Evolutionary conservation across 2,329 filamentous ascomycete genomes (phyloP).

Genomic region (Epichloe amarillans): DNA sequence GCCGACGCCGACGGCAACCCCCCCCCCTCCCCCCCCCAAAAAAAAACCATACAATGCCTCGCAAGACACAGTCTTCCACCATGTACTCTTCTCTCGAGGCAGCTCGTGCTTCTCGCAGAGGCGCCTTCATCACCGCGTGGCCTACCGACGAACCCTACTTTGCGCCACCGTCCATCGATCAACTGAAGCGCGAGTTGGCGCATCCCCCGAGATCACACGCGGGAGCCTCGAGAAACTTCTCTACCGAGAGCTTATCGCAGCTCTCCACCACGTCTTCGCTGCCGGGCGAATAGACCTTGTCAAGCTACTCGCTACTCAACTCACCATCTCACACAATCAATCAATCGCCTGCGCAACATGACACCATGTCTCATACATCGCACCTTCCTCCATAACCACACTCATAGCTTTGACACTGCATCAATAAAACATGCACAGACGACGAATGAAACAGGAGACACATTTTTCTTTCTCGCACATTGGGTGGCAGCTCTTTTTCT

Average conservation of each 20-base stretch:
- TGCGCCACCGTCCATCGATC: constrained; percentile 3
- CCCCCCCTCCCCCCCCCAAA: no score
- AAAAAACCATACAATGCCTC: neutral
- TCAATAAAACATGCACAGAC: neutral
- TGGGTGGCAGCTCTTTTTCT: neutral
- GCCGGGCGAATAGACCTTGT: neutral
- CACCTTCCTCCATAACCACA: neutral
- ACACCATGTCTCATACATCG: neutral
- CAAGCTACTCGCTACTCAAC: neutral
- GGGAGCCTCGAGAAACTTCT: neutral
- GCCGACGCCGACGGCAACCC: no score
- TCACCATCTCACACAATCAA: neutral
- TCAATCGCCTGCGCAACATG: neutral
- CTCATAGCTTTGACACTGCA: neutral
- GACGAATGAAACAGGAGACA: neutral
- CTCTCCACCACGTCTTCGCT: neutral
- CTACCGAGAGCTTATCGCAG: neutral
- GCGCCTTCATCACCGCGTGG: constrained; percentile 17
- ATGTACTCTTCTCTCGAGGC: constrained; percentile 15
- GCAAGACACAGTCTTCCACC: neutral
- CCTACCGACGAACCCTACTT: constrained; percentile 14
- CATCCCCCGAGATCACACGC: neutral
- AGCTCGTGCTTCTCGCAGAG: constrained; percentile 10
- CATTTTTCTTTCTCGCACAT: neutral
- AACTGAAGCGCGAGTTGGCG: neutral